Conservation (phyloP, 1,284 basidiomycete species). For the Ceratobasidium papillatum region DNA sequence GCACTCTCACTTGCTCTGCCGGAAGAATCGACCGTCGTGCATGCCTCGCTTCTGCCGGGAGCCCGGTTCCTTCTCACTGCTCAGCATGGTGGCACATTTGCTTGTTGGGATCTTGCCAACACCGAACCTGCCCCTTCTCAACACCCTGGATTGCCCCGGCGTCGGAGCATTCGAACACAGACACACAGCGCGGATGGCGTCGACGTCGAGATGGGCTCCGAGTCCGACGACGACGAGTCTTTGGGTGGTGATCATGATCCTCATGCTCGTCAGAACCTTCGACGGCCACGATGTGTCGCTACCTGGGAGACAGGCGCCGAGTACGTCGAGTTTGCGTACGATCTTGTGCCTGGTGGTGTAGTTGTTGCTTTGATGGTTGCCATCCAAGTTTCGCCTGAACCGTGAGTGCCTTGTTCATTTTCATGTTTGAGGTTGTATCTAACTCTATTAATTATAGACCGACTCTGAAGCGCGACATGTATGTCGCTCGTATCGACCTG, state of each 20-base stretch:
- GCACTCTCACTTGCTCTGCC: slow-evolving; percentile 2
- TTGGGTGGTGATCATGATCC: neutral
- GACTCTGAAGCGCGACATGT: slow-evolving; percentile 30
- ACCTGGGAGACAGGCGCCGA: slow-evolving; percentile 33
- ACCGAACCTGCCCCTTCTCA: slow-evolving; percentile 14
- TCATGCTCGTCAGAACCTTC: neutral
- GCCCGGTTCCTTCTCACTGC: slow-evolving; percentile 33
- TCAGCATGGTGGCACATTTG: slow-evolving; percentile 36
- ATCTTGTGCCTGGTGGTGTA: slow-evolving; percentile 34
- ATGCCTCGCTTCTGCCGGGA: slow-evolving; percentile 25
- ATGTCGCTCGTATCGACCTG: slow-evolving; percentile 24
- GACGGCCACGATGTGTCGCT: slow-evolving; percentile 22
- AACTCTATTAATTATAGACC: neutral
- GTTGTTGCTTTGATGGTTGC: slow-evolving; percentile 36
- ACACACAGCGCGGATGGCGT: slow-evolving; percentile 29
- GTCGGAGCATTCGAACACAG: slow-evolving; percentile 23
- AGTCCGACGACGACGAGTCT: neutral
- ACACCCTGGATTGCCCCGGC: slow-evolving; percentile 15
- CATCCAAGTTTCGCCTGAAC: slow-evolving; percentile 10
- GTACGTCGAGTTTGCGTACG: slow-evolving; percentile 38
- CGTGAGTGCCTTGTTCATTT: slow-evolving; percentile 6
- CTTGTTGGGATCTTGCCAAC: slow-evolving; percentile 27
- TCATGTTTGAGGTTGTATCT: neutral
- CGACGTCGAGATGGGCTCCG: slow-evolving; percentile 32
- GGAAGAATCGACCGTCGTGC: slow-evolving; percentile 13